These are phyloP conservation scores for Cryptococcus sp. DNA, from an alignment of 1,284 basidiomycete genomes.

Conservation along the genomic window DNA sequence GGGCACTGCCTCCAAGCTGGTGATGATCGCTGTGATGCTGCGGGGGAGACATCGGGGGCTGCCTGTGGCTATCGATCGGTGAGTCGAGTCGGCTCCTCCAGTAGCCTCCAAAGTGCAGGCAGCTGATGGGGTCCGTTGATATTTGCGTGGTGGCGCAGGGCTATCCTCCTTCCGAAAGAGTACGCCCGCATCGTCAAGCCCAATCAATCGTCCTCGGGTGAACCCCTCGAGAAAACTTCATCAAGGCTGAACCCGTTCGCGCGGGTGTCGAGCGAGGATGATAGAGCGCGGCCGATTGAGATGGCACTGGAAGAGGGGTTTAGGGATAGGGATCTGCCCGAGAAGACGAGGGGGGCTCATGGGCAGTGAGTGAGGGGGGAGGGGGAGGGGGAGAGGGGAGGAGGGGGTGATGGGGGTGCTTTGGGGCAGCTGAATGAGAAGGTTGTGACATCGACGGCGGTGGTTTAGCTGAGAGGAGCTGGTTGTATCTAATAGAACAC, in stretches of 20 bases:
- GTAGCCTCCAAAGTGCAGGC: background rate
- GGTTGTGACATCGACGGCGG: too few relatives aligned
- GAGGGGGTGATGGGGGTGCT: too few relatives aligned
- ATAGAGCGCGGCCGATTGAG: background rate
- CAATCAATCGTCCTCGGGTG: too few relatives aligned
- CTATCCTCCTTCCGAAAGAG: conserved; percentile 25
- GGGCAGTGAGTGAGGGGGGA: too few relatives aligned
- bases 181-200: conserved; percentile 20
- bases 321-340: background rate
- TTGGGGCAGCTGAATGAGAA: too few relatives aligned
- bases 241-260: background rate
- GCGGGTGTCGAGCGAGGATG: background rate
- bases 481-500: too few relatives aligned
- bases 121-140: too few relatives aligned
- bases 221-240: too few relatives aligned
- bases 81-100: background rate
- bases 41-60: conserved; percentile 45
- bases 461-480: too few relatives aligned
- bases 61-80: conserved; percentile 42
- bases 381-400: too few relatives aligned
- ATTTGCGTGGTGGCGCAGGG: too few relatives aligned
- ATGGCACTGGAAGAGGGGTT: background rate
- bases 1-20: conserved; percentile 39
- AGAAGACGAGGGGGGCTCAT: conserved; percentile 1
- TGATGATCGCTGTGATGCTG: conserved; percentile 44